These are phyloP conservation scores for Wickerhamiella sergipiensis DNA, from an alignment of 805 yeast genomes.

Conservation along the genomic window DNA sequence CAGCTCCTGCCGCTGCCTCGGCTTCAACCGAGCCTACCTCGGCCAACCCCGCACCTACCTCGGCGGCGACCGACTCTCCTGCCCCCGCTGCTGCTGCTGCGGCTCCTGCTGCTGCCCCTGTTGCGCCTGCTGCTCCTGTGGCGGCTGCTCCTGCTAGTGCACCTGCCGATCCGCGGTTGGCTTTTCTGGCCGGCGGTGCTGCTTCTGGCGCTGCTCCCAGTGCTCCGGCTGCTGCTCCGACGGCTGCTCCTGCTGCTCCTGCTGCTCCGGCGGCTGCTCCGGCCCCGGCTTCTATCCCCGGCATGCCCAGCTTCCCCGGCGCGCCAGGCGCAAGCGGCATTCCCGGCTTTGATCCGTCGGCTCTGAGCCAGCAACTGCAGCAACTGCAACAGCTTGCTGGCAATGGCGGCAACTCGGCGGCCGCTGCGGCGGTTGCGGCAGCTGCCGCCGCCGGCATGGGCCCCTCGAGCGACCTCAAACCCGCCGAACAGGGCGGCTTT, in stretches of 20 bases:
- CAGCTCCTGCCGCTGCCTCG: slow-evolving; percentile 11
- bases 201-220: slow-evolving; percentile 3
- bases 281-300: slow-evolving; percentile 16
- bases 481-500: slow-evolving; percentile 13
- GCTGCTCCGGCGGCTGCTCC: slow-evolving; percentile 10
- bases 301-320: slow-evolving; percentile 15
- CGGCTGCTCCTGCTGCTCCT: neutral
- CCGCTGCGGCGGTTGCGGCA: neutral
- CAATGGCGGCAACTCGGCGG: slow-evolving; percentile 6
- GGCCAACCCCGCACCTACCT: slow-evolving; percentile 9
- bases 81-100: slow-evolving; percentile 7
- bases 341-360: slow-evolving; percentile 14
- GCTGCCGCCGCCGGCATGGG: neutral
- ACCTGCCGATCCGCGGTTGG: slow-evolving; percentile 11
- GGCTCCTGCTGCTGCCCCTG: slow-evolving; percentile 6
- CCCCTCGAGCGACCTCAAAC: slow-evolving; percentile 17
- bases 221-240: slow-evolving; percentile 6
- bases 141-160: slow-evolving; percentile 12
- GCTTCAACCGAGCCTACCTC: slow-evolving; percentile 13
- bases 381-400: slow-evolving; percentile 18
- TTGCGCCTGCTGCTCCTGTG: slow-evolving; percentile 11
- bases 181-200: slow-evolving; percentile 13
- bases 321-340: slow-evolving; percentile 3
- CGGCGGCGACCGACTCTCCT: slow-evolving; percentile 1
- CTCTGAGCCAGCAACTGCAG: slow-evolving; percentile 16